These are phyloP conservation scores for Funneliformis geosporum DNA, from an alignment of 192 early-diverging fungal genomes.

Conservation along the genomic window DNA sequence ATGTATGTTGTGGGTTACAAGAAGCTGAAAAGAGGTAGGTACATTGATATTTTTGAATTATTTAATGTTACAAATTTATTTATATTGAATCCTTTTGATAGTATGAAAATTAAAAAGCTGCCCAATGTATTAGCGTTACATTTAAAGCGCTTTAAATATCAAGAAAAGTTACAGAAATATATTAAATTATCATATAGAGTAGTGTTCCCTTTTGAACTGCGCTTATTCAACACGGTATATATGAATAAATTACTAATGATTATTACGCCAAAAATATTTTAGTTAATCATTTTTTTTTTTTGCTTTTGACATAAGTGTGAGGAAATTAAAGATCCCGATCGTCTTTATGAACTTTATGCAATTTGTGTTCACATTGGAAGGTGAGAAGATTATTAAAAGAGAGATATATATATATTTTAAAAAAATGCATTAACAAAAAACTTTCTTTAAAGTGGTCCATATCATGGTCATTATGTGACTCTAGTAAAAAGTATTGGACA, in stretches of 20 bases:
- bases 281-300: not conserved
- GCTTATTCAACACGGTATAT: conserved; percentile 92
- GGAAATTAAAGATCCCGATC: conserved; percentile 80
- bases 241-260: not conserved
- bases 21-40: conserved; percentile 88
- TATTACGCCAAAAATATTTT: not conserved
- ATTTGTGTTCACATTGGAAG: conserved; percentile 95
- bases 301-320: conserved; percentile 54
- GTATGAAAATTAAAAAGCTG: conserved; percentile 93
- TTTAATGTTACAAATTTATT: not conserved
- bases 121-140: conserved; percentile 96
- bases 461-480: conserved; percentile 96
- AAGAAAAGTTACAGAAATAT: conserved; percentile 86
- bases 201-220: conserved; percentile 89
- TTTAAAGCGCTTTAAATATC: conserved; percentile 97
- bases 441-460: conserved; percentile 67
- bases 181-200: conserved; percentile 96
- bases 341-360: conserved; percentile 85
- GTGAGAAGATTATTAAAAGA: conserved; percentile 36
- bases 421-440: not conserved
- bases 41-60: not conserved
- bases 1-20: conserved; percentile 90
- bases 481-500: conserved; percentile 82
- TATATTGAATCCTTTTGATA: conserved; percentile 28
- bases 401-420: conserved; percentile 1